Evolutionary conservation across 2,329 filamentous ascomycete species (phyloP), one percentile per base, ranked within the genome.

Genomic region (Curvularia lunata): DNA sequence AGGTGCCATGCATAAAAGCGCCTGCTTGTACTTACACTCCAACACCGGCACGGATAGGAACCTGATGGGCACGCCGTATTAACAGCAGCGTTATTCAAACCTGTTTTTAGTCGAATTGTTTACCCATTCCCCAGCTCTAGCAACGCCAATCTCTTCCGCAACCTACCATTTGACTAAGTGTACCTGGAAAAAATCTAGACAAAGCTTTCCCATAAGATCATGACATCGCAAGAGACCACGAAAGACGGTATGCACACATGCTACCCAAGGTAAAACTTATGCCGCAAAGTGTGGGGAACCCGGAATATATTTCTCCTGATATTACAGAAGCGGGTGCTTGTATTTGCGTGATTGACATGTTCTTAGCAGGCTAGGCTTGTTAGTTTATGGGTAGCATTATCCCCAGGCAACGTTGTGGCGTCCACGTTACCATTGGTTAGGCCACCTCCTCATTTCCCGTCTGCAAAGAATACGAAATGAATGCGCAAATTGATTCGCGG

Each of bases 1-100:
- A n/a, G 52, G 48, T 8, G 57, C 46, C 4, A 32, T 59, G 7
- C 59, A 59, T 10, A 30, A 51, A 16, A 55, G 60, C 30, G 52
- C 56, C 13, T 59, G 34, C n/a, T 41, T 61, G 23, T 54, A 63
- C 41, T 57, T 67, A 18, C 56, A 63, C 34, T 38, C 62, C 34
- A 61, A 59, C 27, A 54, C 28, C 4, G 37, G 54, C n/a, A 52
- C 40, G 8, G 27, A 58, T 23, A 19, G 52, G 16, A 52, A 54
- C 2, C 7, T 58, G 10, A 16, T 60, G 2, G 18, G 13, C 21
- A 2, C 19, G 5, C 7, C 18, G 2, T 23, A 18, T 19, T 12
- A 37, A 9, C 12, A 49, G 3, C 0, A 2, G 13, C 19, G 48
- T 23, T 37, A 9, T 5, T 28, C 37, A 32, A 37, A 37, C 9